Percentiles rank a stretch among this genome's conserved stretches.
These are phyloP conservation scores for Mucuna pruriens DNA, from an alignment of 306 rosid species.

Conservation along the genomic window DNA sequence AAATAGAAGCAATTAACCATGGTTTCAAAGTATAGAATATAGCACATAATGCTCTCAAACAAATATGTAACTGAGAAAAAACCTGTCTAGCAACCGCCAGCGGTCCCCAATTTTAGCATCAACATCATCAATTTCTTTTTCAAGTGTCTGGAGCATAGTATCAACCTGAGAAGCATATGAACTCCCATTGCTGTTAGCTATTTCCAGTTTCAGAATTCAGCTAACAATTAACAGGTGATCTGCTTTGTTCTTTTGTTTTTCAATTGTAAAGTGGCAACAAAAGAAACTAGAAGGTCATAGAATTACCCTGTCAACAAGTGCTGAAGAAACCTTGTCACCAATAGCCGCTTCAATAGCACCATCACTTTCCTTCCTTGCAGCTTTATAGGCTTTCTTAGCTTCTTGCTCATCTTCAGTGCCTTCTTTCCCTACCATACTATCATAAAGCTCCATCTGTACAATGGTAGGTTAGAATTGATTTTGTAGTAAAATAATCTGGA, in stretches of 20 bases:
- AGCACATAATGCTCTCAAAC: constrained; percentile 5
- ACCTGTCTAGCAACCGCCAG: constrained; percentile 83
- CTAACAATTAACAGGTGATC: constrained; percentile 11
- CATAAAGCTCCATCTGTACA: constrained; percentile 51
- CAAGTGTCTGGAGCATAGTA: constrained; percentile 80
- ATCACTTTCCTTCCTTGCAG: constrained; percentile 56
- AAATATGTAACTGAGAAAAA: constrained; percentile 22
- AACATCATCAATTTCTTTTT: constrained; percentile 88
- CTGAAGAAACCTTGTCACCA: constrained; percentile 52
- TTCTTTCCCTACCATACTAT: constrained; percentile 59
- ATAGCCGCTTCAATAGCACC: constrained; percentile 37
- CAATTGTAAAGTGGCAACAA: constrained; percentile 21
- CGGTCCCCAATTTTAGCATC: constrained; percentile 89
- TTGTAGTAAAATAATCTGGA: constrained; percentile 3
- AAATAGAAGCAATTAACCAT: constrained; percentile 18
- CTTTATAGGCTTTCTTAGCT: constrained; percentile 50
- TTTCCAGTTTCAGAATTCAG: constrained; percentile 30
- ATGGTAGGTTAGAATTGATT: constrained; percentile 31
- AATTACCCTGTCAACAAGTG: constrained; percentile 52
- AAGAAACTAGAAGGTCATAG: constrained; percentile 21
- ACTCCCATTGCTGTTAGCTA: constrained; percentile 1
- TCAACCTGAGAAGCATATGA: constrained; percentile 61
- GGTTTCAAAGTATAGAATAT: background rate
- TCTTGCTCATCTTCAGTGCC: constrained; percentile 49
- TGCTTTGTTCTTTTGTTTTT: background rate